Percentiles rank a stretch among this genome's conserved stretches.
Evolutionary conservation across 1,284 basidiomycete species (phyloP).

Genomic region (Porogramme epimiltina): DNA sequence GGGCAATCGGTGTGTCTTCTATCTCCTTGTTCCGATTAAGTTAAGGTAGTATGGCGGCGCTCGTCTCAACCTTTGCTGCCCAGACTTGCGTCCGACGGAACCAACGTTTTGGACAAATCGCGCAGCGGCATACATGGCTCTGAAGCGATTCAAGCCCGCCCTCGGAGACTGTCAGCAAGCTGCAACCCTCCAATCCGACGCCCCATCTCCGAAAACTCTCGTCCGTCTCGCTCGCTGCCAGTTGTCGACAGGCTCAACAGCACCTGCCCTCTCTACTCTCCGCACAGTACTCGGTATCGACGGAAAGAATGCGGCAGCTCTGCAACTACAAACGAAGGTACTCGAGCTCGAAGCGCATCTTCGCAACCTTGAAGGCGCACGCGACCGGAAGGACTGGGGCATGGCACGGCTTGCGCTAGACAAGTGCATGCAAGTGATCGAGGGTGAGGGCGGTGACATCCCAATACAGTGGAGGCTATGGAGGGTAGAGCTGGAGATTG

Average conservation of each 20-base stretch:
- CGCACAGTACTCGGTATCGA: slow-evolving; percentile 58
- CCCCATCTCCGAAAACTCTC: slow-evolving; percentile 63
- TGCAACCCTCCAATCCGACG: slow-evolving; percentile 59
- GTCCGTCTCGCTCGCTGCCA: slow-evolving; percentile 82
- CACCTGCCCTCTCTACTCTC: slow-evolving; percentile 64
- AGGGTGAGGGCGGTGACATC: slow-evolving; percentile 71
- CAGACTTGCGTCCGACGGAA: slow-evolving; percentile 61
- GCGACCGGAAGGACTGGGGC: slow-evolving; percentile 65
- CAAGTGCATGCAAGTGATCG: slow-evolving; percentile 69
- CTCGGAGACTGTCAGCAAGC: slow-evolving; percentile 81
- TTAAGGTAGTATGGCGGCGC: neutral
- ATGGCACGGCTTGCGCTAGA: slow-evolving; percentile 73
- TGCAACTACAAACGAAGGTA: slow-evolving; percentile 63
- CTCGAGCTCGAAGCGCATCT: slow-evolving; percentile 65
- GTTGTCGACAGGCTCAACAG: slow-evolving; percentile 69
- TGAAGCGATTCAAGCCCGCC: slow-evolving; percentile 76
- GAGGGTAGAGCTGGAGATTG: slow-evolving; percentile 76
- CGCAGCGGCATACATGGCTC: slow-evolving; percentile 82
- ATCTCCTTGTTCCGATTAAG: neutral
- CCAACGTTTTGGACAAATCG: slow-evolving; percentile 84
- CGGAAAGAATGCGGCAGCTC: slow-evolving; percentile 54
- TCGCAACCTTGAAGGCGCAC: slow-evolving; percentile 60
- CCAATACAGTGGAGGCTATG: slow-evolving; percentile 81
- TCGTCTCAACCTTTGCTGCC: neutral
- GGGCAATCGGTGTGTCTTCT: slow-evolving; percentile 58